phyloP scores from a whole-genome alignment of 306 rosid genomes.

The Bauhinia variegata region DNA sequence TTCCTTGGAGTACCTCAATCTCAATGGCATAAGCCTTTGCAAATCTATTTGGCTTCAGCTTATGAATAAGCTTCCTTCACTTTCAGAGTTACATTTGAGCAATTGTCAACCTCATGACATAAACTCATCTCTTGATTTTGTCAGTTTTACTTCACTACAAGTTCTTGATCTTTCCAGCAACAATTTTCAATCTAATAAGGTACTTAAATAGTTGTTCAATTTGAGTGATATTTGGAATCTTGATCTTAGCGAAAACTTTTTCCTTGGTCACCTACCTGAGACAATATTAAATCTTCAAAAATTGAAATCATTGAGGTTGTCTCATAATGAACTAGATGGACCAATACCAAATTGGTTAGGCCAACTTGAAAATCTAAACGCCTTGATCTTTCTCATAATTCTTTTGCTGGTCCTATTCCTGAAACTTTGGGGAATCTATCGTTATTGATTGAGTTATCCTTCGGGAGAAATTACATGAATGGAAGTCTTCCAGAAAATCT shows the following conservation, averaged over 20 bases:
- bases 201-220: slow-evolving; percentile 39
- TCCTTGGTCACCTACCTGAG: too few relatives aligned
- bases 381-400: too few relatives aligned
- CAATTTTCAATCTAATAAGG: neutral
- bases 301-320: too few relatives aligned
- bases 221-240: slow-evolving; percentile 8
- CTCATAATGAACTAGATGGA: too few relatives aligned
- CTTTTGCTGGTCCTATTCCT: too few relatives aligned
- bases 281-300: too few relatives aligned
- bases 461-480: too few relatives aligned
- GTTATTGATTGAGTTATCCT: too few relatives aligned
- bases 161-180: slow-evolving; percentile 22
- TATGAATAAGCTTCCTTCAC: slow-evolving; percentile 35
- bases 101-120: slow-evolving; percentile 32
- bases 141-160: slow-evolving; percentile 42
- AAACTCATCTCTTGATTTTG: slow-evolving; percentile 27
- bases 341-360: too few relatives aligned
- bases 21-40: neutral
- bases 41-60: slow-evolving; percentile 9
- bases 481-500: neutral
- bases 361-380: too few relatives aligned
- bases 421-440: too few relatives aligned
- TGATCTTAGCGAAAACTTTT: neutral
- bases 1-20: slow-evolving; percentile 12
- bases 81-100: slow-evolving; percentile 23